phyloP scores from a whole-genome alignment of 225 moss, liverwort and hornwort species.

The Pseudoscleropodium purum region DNA sequence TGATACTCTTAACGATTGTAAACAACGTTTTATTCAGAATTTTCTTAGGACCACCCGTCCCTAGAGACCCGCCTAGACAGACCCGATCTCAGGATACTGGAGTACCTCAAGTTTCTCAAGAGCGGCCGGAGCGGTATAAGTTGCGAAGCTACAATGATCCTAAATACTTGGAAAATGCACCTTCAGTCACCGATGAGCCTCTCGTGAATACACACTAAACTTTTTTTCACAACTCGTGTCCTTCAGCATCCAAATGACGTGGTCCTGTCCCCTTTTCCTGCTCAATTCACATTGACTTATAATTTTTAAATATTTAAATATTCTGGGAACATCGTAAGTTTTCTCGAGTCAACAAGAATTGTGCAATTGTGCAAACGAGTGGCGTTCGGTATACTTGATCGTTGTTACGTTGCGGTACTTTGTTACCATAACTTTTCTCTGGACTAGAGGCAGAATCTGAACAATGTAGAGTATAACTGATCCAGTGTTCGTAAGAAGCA shows the following conservation, averaged over 20 bases:
- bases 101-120: not conserved
- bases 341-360: not conserved
- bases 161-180: conserved; percentile 4
- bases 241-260: not conserved
- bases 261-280: not conserved
- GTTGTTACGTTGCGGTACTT: not conserved
- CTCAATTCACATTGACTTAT: not conserved
- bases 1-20: conserved; percentile 35
- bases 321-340: not conserved
- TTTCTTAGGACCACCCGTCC: conserved; percentile 18
- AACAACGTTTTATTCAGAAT: conserved; percentile 39
- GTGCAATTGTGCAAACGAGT: not conserved
- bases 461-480: not conserved
- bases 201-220: not conserved
- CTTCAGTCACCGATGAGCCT: conserved; percentile 15
- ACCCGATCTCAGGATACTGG: not conserved
- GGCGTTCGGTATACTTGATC: not conserved
- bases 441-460: not conserved
- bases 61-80: not conserved
- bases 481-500: not conserved
- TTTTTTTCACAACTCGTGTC: not conserved
- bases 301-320: not conserved
- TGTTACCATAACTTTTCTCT: not conserved
- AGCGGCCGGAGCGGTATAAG: not conserved
- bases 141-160: conserved; percentile 34